These are phyloP conservation scores for Apiotrichum brassicae DNA, from an alignment of 1,284 basidiomycete species.

Conservation along the genomic window DNA sequence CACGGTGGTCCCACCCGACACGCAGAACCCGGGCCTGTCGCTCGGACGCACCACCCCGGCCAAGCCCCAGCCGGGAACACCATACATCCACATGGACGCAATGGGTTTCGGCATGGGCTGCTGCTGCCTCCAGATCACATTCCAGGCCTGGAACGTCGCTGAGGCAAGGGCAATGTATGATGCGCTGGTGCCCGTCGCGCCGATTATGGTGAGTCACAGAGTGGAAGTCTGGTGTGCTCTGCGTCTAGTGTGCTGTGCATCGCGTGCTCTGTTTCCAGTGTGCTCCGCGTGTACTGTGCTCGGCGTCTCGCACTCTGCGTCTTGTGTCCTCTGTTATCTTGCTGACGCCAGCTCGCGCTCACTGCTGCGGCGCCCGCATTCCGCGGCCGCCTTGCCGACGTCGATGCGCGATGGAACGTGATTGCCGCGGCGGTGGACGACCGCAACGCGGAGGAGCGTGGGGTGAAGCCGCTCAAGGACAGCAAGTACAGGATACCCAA, in stretches of 20 bases:
- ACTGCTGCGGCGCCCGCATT: slow-evolving; percentile 91
- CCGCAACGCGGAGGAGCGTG: slow-evolving; percentile 88
- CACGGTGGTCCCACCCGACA: slow-evolving; percentile 50
- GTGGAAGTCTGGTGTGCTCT: too few relatives aligned
- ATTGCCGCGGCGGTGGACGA: slow-evolving; percentile 97
- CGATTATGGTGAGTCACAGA: slow-evolving; percentile 66
- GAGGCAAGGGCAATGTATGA: slow-evolving; percentile 94
- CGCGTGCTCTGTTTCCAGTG: too few relatives aligned
- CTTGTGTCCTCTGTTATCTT: background rate
- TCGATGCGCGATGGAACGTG: slow-evolving; percentile 97
- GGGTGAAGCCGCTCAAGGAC: slow-evolving; percentile 72
- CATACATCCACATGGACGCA: slow-evolving; percentile 95
- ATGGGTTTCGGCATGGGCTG: slow-evolving; percentile 99
- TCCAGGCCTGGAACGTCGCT: slow-evolving; percentile 88
- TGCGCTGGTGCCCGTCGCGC: slow-evolving; percentile 85
- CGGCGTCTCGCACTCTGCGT: too few relatives aligned
- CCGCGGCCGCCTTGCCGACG: slow-evolving; percentile 89
- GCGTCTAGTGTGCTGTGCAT: too few relatives aligned
- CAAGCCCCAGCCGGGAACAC: slow-evolving; percentile 46
- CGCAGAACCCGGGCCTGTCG: slow-evolving; percentile 10
- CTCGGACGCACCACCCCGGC: slow-evolving; percentile 25
- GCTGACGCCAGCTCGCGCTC: slow-evolving; percentile 58
- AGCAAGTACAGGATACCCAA: slow-evolving; percentile 79
- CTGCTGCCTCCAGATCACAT: slow-evolving; percentile 94
- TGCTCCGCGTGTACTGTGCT: too few relatives aligned